Evolutionary conservation across 768 basidiomycete species (phyloP), one percentile per base, ranked within the genome.

Genomic region (Gautieria morchelliformis): DNA sequence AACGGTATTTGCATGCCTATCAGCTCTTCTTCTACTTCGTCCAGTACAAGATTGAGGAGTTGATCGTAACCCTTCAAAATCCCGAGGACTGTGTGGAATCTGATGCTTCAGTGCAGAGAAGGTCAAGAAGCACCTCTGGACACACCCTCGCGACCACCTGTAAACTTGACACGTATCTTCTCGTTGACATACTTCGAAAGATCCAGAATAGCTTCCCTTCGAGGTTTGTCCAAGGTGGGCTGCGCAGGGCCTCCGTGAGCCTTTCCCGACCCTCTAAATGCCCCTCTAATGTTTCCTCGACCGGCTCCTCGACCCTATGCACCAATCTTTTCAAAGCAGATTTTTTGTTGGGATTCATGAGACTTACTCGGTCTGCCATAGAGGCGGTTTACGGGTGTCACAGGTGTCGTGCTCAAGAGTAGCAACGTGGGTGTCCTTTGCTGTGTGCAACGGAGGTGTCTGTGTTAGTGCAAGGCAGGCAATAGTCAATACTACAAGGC

Each of bases 11-110:
- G 61, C 75, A 62, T 66, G 88, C 89, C 83, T 67, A 79, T 78
- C 3, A 89, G 62, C 40, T 87, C 79, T 71, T 99, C 96, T 65
- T 86, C 81, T 6, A 98, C 93, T 59, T 96, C 91, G 70, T 99
- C 96, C 51, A 99, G 81, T 51, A 99, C 96, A 56, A 99, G 85
- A 69, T 99, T 98, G 58, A 98, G 79, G 40, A 98, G 76, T 63
- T 97, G 94, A 71, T 98, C 96, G 65, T 83, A 98, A 24, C 96
- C 96, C 72, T 99, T 99, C 61, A 99, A 72, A 17, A 89, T 79
- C 3, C 96, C 96, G 8, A 82, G 88, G 53, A 97, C 95, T 97
- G 64, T 20, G 51, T 49, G n/a, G 27, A 30, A 17, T 19, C 3
- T 27, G 27, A 8, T 24, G 24, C 22, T 24, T 30, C 32, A 49